Conservation (phyloP, 768 basidiomycete species). For the Amanita polypyramis region DNA sequence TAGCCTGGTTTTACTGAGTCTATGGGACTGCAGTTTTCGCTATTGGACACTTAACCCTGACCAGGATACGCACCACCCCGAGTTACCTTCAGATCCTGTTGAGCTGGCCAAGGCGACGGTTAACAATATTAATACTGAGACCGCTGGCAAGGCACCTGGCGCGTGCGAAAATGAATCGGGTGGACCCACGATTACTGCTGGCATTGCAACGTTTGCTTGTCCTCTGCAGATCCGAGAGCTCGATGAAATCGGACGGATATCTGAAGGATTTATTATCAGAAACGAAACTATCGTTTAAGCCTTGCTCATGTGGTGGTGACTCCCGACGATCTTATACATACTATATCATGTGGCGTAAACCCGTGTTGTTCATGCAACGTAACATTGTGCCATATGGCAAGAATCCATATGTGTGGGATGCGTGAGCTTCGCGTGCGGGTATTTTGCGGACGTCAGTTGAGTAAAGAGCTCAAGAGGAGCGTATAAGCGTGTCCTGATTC, state of each 20-base stretch:
- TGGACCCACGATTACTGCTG: not conserved
- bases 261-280: not conserved
- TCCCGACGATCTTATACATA: not conserved
- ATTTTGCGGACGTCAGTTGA: too few species aligned
- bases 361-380: not conserved
- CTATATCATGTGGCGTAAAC: not conserved
- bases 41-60: constrained; percentile 44
- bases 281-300: not conserved
- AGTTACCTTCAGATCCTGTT: constrained; percentile 32
- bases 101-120: constrained; percentile 12
- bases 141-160: not conserved
- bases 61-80: constrained; percentile 28
- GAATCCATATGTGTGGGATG: not conserved
- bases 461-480: too few species aligned
- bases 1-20: not conserved
- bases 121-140: constrained; percentile 3
- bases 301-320: not conserved
- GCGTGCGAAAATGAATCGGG: not conserved
- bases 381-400: not conserved
- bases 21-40: constrained; percentile 24
- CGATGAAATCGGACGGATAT: not conserved
- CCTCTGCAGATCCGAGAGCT: not conserved
- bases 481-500: not conserved
- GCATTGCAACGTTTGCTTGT: not conserved
- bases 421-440: not conserved